Conservation (phyloP, 495 filamentous ascomycete species). For the Neurospora discreta region DNA sequence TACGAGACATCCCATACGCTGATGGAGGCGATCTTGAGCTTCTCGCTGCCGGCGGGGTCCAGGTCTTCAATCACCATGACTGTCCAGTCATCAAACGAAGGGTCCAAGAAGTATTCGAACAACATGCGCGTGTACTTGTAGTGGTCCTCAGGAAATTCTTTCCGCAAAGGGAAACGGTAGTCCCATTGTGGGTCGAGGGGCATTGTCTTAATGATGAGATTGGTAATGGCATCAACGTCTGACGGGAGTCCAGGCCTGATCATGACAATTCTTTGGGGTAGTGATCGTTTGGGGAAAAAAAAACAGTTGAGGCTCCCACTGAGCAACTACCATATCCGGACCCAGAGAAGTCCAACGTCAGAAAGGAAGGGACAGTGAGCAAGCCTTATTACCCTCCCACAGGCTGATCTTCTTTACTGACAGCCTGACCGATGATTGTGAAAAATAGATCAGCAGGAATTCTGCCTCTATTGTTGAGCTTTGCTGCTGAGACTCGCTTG, state of each 20-base stretch:
- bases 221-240: conserved; percentile 25
- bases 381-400: neutral
- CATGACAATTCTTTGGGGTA: conserved; percentile 7
- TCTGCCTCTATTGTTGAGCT: neutral
- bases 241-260: conserved; percentile 13
- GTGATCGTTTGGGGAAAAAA: neutral
- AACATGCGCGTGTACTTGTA: conserved; percentile 24
- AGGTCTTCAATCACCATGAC: conserved; percentile 26
- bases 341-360: neutral
- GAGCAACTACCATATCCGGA: neutral
- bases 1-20: conserved; percentile 26
- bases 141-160: conserved; percentile 22
- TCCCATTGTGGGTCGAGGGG: conserved; percentile 29
- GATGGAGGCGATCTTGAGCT: conserved; percentile 15
- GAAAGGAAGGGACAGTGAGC: neutral
- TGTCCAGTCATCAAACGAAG: conserved; percentile 20
- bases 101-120: conserved; percentile 24
- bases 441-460: neutral
- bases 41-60: conserved; percentile 7
- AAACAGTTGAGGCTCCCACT: neutral
- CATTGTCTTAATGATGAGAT: conserved; percentile 24
- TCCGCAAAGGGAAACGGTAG: conserved; percentile 25
- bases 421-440: neutral
- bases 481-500: neutral
- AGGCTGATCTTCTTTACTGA: neutral